Evolutionary conservation across 1,284 basidiomycete genomes (phyloP).

Genomic region (Ceratobasidium sp.): DNA sequence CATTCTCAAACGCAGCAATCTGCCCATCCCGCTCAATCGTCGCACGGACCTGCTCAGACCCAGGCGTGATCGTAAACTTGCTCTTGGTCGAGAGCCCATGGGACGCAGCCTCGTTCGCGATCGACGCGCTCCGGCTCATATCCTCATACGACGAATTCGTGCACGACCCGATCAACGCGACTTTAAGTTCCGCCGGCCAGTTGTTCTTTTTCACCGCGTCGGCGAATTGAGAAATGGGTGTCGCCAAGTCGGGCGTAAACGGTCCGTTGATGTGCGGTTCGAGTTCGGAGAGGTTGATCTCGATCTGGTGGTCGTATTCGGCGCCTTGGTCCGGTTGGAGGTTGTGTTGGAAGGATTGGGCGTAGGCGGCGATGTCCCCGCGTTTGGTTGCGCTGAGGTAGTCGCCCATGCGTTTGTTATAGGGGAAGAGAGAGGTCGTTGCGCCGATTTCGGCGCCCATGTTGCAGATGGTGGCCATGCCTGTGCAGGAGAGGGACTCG

Average conservation of each 20-base stretch:
- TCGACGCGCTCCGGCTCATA: constrained; percentile 97
- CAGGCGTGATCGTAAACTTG: constrained; percentile 97
- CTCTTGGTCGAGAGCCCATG: constrained; percentile 93
- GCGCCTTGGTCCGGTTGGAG: constrained; percentile 89
- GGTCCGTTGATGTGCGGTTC: constrained; percentile 99
- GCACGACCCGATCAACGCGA: constrained; percentile 98
- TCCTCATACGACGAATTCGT: constrained; percentile 99
- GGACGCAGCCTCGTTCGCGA: constrained; percentile 87
- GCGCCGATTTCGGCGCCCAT: constrained; percentile 99
- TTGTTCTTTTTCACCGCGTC: constrained; percentile 92
- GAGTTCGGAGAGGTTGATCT: constrained; percentile 95
- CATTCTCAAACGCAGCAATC: constrained; percentile 87
- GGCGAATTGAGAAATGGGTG: constrained; percentile 96
- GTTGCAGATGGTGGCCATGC: constrained; percentile 99
- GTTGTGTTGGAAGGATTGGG: constrained; percentile 91
- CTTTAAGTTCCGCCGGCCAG: constrained; percentile 98
- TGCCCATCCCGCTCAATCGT: constrained; percentile 97
- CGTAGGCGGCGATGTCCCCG: constrained; percentile 88
- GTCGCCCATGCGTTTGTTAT: constrained; percentile 93
- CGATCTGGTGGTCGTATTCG: constrained; percentile 95
- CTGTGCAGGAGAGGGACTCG: constrained; percentile 95
- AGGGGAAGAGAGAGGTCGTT: constrained; percentile 98
- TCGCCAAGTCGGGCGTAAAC: constrained; percentile 96
- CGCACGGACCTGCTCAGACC: constrained; percentile 97
- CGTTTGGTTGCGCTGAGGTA: constrained; percentile 97